Percentiles rank a stretch among this genome's conserved stretches.
phyloP scores from a whole-genome alignment of 1,139 yeast genomes.

The Suhomyces bribrorum region DNA sequence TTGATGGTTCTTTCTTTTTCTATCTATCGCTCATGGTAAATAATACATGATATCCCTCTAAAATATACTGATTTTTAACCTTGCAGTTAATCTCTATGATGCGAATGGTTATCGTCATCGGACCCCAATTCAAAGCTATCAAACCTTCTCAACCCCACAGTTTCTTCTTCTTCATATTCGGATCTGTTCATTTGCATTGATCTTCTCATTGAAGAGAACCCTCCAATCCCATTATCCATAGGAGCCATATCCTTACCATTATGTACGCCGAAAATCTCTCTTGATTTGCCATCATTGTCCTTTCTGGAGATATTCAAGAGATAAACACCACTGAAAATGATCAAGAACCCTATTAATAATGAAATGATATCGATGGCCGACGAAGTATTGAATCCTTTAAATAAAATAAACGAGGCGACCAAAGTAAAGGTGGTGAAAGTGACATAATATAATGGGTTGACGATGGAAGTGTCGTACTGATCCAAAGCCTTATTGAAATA shows the following conservation, averaged over 20 bases:
- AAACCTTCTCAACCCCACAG: slow-evolving; percentile 60
- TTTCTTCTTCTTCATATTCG: slow-evolving; percentile 49
- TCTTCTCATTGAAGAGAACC: slow-evolving; percentile 58
- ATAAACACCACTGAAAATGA: slow-evolving; percentile 86
- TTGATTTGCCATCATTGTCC: slow-evolving; percentile 53
- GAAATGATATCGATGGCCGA: slow-evolving; percentile 81
- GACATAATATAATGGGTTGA: slow-evolving; percentile 87
- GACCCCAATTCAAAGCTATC: slow-evolving; percentile 60
- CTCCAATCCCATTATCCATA: slow-evolving; percentile 82
- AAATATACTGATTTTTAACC: background rate
- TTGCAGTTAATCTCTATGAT: slow-evolving; percentile 3
- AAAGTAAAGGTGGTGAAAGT: slow-evolving; percentile 89
- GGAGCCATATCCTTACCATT: slow-evolving; percentile 59
- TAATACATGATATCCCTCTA: background rate
- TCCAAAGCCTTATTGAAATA: slow-evolving; percentile 92
- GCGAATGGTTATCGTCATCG: slow-evolving; percentile 32
- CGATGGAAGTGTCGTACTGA: slow-evolving; percentile 90
- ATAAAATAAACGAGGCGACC: slow-evolving; percentile 81
- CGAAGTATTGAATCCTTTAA: slow-evolving; percentile 85
- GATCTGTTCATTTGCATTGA: slow-evolving; percentile 67
- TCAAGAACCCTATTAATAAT: slow-evolving; percentile 81
- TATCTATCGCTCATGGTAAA: background rate
- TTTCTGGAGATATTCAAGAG: slow-evolving; percentile 77
- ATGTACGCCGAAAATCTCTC: slow-evolving; percentile 68
- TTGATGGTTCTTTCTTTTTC: too few species aligned